Base-by-base conservation (phyloP, 2,329 filamentous ascomycete species). In the Pseudogymnoascus sp. region DNA sequence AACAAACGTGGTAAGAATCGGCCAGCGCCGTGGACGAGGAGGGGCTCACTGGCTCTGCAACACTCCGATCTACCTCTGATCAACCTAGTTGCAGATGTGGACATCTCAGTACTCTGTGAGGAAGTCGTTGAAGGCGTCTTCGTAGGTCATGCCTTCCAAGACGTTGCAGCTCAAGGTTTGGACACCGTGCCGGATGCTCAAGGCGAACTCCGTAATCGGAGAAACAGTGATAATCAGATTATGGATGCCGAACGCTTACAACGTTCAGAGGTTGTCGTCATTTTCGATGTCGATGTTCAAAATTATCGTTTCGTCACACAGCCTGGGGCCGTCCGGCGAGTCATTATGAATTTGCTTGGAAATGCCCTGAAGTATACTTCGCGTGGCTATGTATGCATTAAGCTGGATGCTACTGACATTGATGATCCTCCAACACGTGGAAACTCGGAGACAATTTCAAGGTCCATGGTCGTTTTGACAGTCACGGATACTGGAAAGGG, bases 401-500 rank as follows among this genome's bases (percentile, higher is more conserved):
- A 64, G 19, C 58, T 71, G 22, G 62, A 66, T 12, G 65, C 65
- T 9, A 61, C 61, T 5, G 64, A 70, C 9, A 36, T 36, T 14
- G 33, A 14, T 74, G 59, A 79, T 86, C 3, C 74, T 76, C 5
- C 73, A 82, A 2, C 72, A 70, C 7, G 66, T 70, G 25, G 8
- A 61, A 28, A 62, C 66, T 16, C 16, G 39, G 33, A 35, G 63
- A n/a, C 19, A 36, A 60, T 49, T 11, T 8, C n/a, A 62, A 66
- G 22, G 30, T 64, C 8, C 36, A 12, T 3, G 14, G 16, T 69
- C 11, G 62, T 59, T 9, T 25, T 83, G n/a, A 80, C 76, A 0
- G 80, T 88, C 12, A 76, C 77, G 0, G 86, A 89, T 67, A 84
- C 84, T 1, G 86, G 86, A 1, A 80, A 81, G 62, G 85, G 85